These are phyloP conservation scores for Penicillium roqueforti DNA, from an alignment of 495 filamentous ascomycete genomes.

Conservation along the genomic window DNA sequence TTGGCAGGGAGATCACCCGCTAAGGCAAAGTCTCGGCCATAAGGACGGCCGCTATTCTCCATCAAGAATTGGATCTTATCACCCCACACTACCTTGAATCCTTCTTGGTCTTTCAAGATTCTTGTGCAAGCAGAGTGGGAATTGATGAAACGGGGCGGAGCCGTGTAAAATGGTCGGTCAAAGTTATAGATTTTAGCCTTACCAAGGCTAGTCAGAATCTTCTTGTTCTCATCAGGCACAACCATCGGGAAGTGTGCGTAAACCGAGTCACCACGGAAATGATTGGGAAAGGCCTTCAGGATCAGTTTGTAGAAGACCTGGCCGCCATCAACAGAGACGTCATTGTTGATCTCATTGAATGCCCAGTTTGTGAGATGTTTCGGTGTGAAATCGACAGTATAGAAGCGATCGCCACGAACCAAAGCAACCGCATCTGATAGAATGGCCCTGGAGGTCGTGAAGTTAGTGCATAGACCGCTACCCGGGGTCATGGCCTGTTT, in stretches of 20 bases:
- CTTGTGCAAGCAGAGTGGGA: conserved; percentile 47
- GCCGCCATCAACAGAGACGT: conserved; percentile 50
- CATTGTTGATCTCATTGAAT: conserved; percentile 47
- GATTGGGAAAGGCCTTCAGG: conserved; percentile 55
- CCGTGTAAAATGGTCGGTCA: conserved; percentile 37
- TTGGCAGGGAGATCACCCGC: conserved; percentile 49
- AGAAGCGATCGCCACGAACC: conserved; percentile 85
- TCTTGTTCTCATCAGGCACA: conserved; percentile 50
- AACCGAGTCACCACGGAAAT: conserved; percentile 53
- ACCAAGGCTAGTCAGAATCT: conserved; percentile 46
- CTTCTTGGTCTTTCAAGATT: conserved; percentile 46
- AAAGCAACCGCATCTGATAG: conserved; percentile 81
- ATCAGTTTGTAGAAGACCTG: conserved; percentile 60
- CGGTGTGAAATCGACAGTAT: conserved; percentile 71
- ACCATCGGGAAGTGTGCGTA: conserved; percentile 60
- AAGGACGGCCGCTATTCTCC: conserved; percentile 34
- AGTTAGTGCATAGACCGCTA: conserved; percentile 76
- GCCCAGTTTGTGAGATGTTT: conserved; percentile 82
- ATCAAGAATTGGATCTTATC: conserved; percentile 50
- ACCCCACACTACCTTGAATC: conserved; percentile 56
- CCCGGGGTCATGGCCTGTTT: conserved; percentile 72
- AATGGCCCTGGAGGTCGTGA: conserved; percentile 77
- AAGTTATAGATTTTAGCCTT: conserved; percentile 49
- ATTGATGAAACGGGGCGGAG: conserved; percentile 38
- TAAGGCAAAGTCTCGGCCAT: conserved; percentile 52